These are phyloP conservation scores for Pichia cephalocereana DNA, from an alignment of 805 yeast species.

Conservation along the genomic window DNA sequence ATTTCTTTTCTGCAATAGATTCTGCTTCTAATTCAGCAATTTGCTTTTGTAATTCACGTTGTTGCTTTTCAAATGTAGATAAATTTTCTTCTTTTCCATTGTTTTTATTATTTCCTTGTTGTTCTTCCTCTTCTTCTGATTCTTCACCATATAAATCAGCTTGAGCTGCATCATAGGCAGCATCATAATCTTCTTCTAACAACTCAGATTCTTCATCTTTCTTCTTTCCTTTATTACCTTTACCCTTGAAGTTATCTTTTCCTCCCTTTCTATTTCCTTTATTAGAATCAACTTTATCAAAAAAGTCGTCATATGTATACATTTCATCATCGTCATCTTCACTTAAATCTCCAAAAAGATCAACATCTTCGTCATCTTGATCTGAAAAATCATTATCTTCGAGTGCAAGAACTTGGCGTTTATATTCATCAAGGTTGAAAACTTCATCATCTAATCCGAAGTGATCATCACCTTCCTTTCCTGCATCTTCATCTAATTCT, in stretches of 20 bases:
- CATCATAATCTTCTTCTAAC: slow-evolving; percentile 53
- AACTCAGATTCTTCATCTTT: slow-evolving; percentile 31
- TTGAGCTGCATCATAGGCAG: slow-evolving; percentile 52
- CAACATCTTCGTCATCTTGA: slow-evolving; percentile 40
- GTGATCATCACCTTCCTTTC: slow-evolving; percentile 32
- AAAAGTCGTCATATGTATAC: slow-evolving; percentile 59
- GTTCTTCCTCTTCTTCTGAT: slow-evolving; percentile 27
- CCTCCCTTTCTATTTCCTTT: slow-evolving; percentile 12
- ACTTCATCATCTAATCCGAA: slow-evolving; percentile 75
- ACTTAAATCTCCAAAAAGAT: slow-evolving; percentile 42
- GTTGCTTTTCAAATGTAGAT: slow-evolving; percentile 80
- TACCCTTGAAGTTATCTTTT: slow-evolving; percentile 10
- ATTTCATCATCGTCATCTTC: slow-evolving; percentile 35
- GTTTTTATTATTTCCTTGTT: slow-evolving; percentile 19
- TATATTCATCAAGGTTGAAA: slow-evolving; percentile 74
- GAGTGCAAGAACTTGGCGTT: slow-evolving; percentile 20
- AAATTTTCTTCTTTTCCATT: slow-evolving; percentile 26
- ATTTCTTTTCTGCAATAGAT: slow-evolving; percentile 79
- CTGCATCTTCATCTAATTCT: slow-evolving; percentile 11
- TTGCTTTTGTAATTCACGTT: slow-evolving; percentile 63
- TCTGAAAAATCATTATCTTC: slow-evolving; percentile 28
- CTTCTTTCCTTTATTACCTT: slow-evolving; percentile 10
- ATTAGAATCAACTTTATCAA: slow-evolving; percentile 26
- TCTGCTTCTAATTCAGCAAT: slow-evolving; percentile 76
- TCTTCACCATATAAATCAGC: slow-evolving; percentile 48